A percentile compares a stretch with the other conserved stretches of the same genome.
Conservation (phyloP, 169 alveolate genomes). For the Babesia sp. region DNA sequence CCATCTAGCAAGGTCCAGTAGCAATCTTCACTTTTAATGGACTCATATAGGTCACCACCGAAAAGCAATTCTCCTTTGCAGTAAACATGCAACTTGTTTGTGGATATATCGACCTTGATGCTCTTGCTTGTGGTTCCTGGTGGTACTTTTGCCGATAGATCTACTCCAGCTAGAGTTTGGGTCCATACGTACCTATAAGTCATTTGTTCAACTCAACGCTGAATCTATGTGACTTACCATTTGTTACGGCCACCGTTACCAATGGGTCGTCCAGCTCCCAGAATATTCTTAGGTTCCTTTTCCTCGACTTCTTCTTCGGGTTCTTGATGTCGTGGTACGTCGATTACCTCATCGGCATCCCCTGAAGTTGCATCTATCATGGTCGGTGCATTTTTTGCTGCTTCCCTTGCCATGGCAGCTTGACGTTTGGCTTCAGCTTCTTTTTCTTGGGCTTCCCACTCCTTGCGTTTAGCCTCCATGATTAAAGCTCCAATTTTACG, state of each 20-base stretch:
- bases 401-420: conserved; percentile 12
- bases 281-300: conserved; percentile 55
- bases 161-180: conserved; percentile 84
- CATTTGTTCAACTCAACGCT: not conserved
- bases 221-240: conserved; percentile 38
- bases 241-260: conserved; percentile 78
- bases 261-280: conserved; percentile 60
- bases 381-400: not conserved
- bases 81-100: conserved; percentile 72
- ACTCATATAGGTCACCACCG: conserved; percentile 88
- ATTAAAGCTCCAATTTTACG: conserved; percentile 43
- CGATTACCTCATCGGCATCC: conserved; percentile 11
- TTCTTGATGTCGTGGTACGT: conserved; percentile 28
- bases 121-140: conserved; percentile 62
- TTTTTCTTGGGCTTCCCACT: conserved; percentile 13
- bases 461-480: conserved; percentile 30
- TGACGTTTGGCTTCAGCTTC: conserved; percentile 14
- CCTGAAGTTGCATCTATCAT: conserved; percentile 21
- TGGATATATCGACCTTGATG: conserved; percentile 67
- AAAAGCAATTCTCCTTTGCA: conserved; percentile 74
- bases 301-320: conserved; percentile 70
- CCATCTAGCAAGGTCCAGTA: conserved; percentile 94
- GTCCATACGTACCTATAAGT: conserved; percentile 87
- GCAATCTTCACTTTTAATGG: conserved; percentile 90
- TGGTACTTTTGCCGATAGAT: conserved; percentile 62